phyloP scores from a whole-genome alignment of 2,329 filamentous ascomycete genomes.

The Myriosclerotinia duriaeana region DNA sequence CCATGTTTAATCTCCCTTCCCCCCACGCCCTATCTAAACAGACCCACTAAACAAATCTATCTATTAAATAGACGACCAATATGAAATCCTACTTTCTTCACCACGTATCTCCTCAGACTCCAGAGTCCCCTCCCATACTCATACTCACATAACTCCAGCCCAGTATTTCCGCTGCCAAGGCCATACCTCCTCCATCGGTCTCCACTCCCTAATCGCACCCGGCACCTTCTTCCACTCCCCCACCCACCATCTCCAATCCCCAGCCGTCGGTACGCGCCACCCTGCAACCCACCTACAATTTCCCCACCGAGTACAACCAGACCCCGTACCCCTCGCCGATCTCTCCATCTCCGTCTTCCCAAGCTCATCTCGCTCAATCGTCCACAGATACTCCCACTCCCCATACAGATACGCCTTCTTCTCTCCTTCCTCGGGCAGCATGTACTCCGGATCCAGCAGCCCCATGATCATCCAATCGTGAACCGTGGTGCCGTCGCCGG shows the following conservation, averaged over 20 bases:
- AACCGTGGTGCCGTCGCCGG: not conserved
- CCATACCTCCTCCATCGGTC: not conserved
- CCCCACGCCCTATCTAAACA: too few relatives aligned
- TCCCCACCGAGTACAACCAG: too few relatives aligned
- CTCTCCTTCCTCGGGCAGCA: not conserved
- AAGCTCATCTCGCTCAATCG: not conserved
- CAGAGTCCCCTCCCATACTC: too few relatives aligned
- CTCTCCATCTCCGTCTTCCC: too few relatives aligned
- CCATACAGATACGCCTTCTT: not conserved
- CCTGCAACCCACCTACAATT: not conserved
- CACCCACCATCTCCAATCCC: constrained; percentile 7
- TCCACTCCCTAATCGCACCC: constrained; percentile 1
- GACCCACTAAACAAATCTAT: rapidly evolving
- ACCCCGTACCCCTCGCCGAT: too few relatives aligned
- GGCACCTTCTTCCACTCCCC: constrained; percentile 13
- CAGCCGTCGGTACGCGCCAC: not conserved
- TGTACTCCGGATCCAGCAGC: not conserved
- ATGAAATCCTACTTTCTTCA: not conserved
- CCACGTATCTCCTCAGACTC: not conserved
- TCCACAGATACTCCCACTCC: constrained; percentile 8
- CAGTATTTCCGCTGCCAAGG: not conserved
- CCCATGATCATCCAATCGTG: constrained; percentile 2
- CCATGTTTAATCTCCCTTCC: not conserved
- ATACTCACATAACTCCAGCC: not conserved
- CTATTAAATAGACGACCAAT: not conserved